These are phyloP conservation scores for Echria macrotheca DNA, from an alignment of 495 filamentous ascomycete species.

Conservation along the genomic window DNA sequence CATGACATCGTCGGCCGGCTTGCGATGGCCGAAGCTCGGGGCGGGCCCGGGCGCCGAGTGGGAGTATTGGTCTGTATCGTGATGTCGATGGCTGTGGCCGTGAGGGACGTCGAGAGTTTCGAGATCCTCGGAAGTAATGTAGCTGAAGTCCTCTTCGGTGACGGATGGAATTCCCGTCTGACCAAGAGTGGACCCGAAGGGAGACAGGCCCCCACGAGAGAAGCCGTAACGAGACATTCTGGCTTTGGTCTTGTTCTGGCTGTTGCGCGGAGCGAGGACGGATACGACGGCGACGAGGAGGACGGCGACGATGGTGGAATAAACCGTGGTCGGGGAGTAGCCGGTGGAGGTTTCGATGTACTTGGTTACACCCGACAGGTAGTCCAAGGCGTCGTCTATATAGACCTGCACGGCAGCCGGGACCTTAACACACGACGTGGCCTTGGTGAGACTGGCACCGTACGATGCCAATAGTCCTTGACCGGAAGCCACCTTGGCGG, in stretches of 20 bases:
- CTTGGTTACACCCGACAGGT: conserved; percentile 50
- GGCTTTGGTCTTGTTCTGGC: conserved; percentile 11
- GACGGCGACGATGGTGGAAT: conserved; percentile 38
- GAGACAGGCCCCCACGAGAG: conserved; percentile 50
- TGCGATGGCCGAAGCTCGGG: conserved; percentile 20
- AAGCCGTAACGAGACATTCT: conserved; percentile 63
- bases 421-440: conserved; percentile 33
- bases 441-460: conserved; percentile 44
- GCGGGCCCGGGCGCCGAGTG: conserved; percentile 17
- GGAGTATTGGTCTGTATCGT: conserved; percentile 25
- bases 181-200: conserved; percentile 49
- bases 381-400: conserved; percentile 37
- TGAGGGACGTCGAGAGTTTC: conserved; percentile 33
- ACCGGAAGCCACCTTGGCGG: conserved; percentile 53
- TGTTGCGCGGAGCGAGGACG: conserved; percentile 41
- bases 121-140: conserved; percentile 70
- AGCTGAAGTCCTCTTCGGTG: conserved; percentile 72
- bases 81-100: conserved; percentile 31
- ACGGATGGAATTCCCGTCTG: conserved; percentile 51
- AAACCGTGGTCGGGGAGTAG: conserved; percentile 40
- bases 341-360: conserved; percentile 49
- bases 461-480: conserved; percentile 43
- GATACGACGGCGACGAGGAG: conserved; percentile 46
- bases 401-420: conserved; percentile 44
- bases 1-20: conserved; percentile 66